Base-by-base conservation (phyloP, 2,329 filamentous ascomycete genomes). In the Colletotrichum viniferum region DNA sequence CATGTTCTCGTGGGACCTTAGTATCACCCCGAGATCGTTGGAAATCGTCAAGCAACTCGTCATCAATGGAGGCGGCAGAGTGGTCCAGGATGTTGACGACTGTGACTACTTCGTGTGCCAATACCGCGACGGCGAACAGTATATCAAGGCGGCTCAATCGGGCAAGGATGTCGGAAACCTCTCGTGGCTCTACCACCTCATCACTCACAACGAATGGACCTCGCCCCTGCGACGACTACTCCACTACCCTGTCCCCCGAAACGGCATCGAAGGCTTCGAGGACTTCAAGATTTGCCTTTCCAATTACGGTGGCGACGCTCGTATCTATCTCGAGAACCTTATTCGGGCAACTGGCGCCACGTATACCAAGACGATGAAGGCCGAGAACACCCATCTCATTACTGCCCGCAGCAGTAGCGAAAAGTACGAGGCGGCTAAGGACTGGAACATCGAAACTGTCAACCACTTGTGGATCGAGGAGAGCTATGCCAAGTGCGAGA, bases 401-500 rank as follows among this genome's bases (percentile, higher is more conserved):
- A 98, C 96, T 1, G 97, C 97, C 6, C 94, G 98, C 79, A 92
- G 93, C 74, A 92, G 92, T 72, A 97, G 96, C 81, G 97, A 98
- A 82, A 99, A 99, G 84, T 98, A 95, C 83, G 93, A 94, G 48
- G 97, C 97, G 2, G 97, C 97, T 0, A 91, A 92, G 76, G 97
- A 98, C 85, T 99, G 97, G 97, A 94, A 94, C 69, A 93, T 98
- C 70, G 88, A 95, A 72, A 94, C 98, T 79, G 88, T 98, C 79
- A 99, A 98, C 83, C 97, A 99, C 82, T 89, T 99, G 1, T 99
- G 97, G 97, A 90, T 99, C 61, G 97, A 99, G 84, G 97, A 99
- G 81, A 97, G 96, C 84, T 99, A 98, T 81, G 95, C 96, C 3
- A 95, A 94, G 82, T 98, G 96, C 86, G 90, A 94, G 81, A 87